Conservation (phyloP, 345 rosid genomes). For the Ceriops decandra region DNA sequence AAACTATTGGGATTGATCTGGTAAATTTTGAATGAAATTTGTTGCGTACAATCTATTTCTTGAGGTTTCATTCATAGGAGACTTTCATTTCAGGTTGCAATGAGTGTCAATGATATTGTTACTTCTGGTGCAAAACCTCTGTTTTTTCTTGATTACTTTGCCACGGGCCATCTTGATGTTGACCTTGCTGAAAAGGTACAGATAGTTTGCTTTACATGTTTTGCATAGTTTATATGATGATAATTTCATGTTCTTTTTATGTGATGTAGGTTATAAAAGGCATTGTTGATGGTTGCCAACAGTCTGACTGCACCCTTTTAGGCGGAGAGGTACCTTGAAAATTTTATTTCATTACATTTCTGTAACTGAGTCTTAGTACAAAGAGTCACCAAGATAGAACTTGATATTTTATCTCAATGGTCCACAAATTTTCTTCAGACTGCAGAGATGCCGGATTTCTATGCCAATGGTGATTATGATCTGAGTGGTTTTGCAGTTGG, state of each 20-base stretch:
- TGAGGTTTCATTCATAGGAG: conserved; percentile 13
- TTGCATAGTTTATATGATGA: background rate
- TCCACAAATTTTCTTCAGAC: conserved; percentile 43
- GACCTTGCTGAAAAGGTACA: conserved; percentile 95
- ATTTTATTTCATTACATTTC: background rate
- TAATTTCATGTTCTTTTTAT: background rate
- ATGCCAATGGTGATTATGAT: conserved; percentile 79
- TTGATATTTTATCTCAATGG: background rate
- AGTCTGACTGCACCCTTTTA: conserved; percentile 71
- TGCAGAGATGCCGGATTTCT: conserved; percentile 96
- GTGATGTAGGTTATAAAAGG: conserved; percentile 75
- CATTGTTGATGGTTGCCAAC: conserved; percentile 85
- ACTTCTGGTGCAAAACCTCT: conserved; percentile 96
- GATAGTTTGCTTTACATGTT: background rate
- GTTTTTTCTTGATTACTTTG: conserved; percentile 93
- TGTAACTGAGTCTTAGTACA: background rate
- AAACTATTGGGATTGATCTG: conserved; percentile 91
- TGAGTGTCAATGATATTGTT: conserved; percentile 95
- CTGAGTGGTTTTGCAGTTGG: conserved; percentile 96
- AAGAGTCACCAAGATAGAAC: background rate
- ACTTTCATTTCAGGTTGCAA: conserved; percentile 59
- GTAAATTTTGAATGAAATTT: conserved; percentile 30
- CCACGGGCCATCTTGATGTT: conserved; percentile 84
- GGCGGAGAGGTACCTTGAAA: conserved; percentile 79
- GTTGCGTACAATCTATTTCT: background rate